Conservation (phyloP, 139 green algal genomes). For the Dunaliella sp. region DNA sequence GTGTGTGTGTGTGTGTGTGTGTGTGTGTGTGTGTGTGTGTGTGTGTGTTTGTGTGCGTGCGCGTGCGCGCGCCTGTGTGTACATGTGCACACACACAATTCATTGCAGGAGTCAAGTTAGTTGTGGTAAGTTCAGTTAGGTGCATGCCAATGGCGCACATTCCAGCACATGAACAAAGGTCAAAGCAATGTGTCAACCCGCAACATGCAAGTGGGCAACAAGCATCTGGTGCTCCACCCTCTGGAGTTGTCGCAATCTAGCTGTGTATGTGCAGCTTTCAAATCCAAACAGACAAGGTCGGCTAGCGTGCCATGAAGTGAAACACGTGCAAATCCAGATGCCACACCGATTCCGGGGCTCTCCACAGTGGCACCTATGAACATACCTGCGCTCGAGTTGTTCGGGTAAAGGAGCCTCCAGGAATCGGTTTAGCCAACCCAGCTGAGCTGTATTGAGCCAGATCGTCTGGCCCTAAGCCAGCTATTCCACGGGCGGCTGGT, state of each 20-base stretch:
- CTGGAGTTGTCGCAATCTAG: not conserved
- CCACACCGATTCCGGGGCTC: no score
- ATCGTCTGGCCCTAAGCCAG: conserved; percentile 9
- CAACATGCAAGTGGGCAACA: no score
- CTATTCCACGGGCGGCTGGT: not conserved
- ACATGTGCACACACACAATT: no score
- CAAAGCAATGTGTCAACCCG: not conserved
- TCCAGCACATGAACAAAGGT: not conserved
- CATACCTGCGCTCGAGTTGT: conserved; percentile 17
- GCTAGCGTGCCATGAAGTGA: not conserved
- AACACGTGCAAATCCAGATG: no score
- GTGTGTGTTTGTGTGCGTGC: no score
- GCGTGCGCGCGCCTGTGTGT: no score
- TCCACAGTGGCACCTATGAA: not conserved
- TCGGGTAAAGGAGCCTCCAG: conserved; percentile 9
- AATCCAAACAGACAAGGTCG: not conserved
- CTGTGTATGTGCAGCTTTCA: not conserved
- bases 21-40: no score
- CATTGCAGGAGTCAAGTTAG: no score
- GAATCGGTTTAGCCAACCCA: conserved; percentile 22
- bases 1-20: no score
- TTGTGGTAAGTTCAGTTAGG: no score
- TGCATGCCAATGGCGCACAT: no score
- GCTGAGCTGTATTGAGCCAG: conserved; percentile 11
- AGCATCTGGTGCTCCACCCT: no score